Percentiles rank a stretch among this genome's conserved stretches.
Conservation (phyloP, 495 filamentous ascomycete species). For the Rostrohypoxylon terebratum region DNA sequence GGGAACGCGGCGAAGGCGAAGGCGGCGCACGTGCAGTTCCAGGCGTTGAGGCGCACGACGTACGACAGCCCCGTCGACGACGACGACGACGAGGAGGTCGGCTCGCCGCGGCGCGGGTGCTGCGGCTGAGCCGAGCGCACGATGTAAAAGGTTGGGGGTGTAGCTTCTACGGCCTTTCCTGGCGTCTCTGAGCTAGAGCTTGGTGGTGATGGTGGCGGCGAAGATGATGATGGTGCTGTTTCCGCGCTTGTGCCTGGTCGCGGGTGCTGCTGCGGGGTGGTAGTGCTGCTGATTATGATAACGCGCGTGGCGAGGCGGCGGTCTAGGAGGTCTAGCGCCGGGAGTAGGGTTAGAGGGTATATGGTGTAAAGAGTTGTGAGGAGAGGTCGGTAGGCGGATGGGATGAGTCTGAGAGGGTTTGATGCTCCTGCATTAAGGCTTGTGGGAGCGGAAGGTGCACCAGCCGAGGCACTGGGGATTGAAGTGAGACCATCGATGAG, state of each 20-base stretch:
- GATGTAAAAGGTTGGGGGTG: conserved; percentile 50
- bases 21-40: conserved; percentile 89
- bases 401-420: conserved; percentile 58
- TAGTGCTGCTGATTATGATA: conserved; percentile 33
- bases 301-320: conserved; percentile 69
- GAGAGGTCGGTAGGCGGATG: conserved; percentile 54
- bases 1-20: conserved; percentile 80
- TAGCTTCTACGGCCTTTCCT: background rate
- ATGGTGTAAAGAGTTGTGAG: conserved; percentile 72
- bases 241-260: conserved; percentile 21
- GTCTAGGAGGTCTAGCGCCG: conserved; percentile 86
- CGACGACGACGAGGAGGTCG: background rate
- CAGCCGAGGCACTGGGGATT: conserved; percentile 46
- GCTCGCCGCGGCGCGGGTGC: conserved; percentile 42
- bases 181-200: background rate
- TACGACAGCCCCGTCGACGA: conserved; percentile 60
- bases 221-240: conserved; percentile 6
- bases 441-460: conserved; percentile 3
- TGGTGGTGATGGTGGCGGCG: conserved; percentile 1
- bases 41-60: conserved; percentile 77
- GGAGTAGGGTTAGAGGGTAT: conserved; percentile 71
- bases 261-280: conserved; percentile 35
- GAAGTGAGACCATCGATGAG: conserved; percentile 58
- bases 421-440: background rate
- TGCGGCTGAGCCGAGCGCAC: conserved; percentile 53